phyloP scores from a whole-genome alignment of 1,284 basidiomycete species.

The Sphagnurus paluster region DNA sequence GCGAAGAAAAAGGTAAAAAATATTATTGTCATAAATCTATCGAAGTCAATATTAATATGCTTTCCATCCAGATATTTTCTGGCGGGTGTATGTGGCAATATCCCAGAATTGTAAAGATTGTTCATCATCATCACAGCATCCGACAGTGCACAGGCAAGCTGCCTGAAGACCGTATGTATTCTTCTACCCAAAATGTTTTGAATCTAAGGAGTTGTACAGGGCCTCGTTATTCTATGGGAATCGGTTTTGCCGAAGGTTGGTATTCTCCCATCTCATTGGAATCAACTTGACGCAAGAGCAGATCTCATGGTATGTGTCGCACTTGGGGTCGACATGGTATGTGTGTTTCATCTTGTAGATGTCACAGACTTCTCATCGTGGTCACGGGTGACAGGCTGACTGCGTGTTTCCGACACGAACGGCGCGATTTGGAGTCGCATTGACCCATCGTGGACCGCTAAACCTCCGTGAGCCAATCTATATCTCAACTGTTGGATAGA shows the following conservation, averaged over 20 bases:
- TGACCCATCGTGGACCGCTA: constrained; percentile 76
- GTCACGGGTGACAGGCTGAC: constrained; percentile 57
- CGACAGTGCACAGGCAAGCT: constrained; percentile 76
- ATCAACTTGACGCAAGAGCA: constrained; percentile 27
- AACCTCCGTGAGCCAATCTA: constrained; percentile 63
- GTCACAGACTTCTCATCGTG: background rate
- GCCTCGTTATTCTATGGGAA: constrained; percentile 85
- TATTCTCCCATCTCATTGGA: constrained; percentile 1
- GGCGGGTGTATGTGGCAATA: constrained; percentile 66
- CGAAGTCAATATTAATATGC: background rate
- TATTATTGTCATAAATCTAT: constrained; percentile 2
- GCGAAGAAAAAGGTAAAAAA: constrained; percentile 78
- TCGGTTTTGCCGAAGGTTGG: constrained; percentile 85
- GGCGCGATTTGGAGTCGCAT: constrained; percentile 82
- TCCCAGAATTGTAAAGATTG: background rate
- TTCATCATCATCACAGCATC: constrained; percentile 48
- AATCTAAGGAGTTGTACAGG: constrained; percentile 39
- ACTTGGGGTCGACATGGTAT: constrained; percentile 86
- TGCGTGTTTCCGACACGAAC: constrained; percentile 89
- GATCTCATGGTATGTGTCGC: constrained; percentile 86
- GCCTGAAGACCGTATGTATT: constrained; percentile 65
- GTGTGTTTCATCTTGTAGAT: constrained; percentile 10
- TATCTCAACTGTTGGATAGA: background rate
- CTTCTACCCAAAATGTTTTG: background rate
- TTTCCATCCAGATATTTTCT: constrained; percentile 64